Base-by-base conservation (phyloP, 1,139 yeast genomes). In the Geotrichum aggregatum region DNA sequence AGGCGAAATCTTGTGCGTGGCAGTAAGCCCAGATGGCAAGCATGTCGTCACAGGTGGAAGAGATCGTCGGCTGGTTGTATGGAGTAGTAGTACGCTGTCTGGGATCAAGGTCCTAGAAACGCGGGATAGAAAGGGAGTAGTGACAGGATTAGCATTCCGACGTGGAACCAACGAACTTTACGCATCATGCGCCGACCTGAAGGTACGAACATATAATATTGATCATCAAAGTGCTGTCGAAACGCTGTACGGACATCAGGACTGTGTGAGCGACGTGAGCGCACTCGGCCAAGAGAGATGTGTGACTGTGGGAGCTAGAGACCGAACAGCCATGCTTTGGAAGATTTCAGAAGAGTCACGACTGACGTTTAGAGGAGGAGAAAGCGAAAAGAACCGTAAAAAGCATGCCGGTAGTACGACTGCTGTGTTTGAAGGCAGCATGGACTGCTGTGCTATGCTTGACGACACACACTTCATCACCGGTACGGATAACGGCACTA, bases 321-420 rank as follows among this genome's bases (percentile, higher is more conserved):
- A 92, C 70, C 83, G 95, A 62, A 87, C 96, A 1, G 97, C 94
- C 16, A 85, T 94, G 83, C 75, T 87, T 62, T 92, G 98, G 98
- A 92, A 94, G 69, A 88, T 92, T 59, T 80, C 95, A 26, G 98
- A 94, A 63, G 98, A 92, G 71, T 82, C 95, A 1, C 79, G 98
- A 64, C 77, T 92, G 61, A 89, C 97, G 0, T 92, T 92, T 69
- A 78, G 97, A 64, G 96, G 96, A 56, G 96, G 96, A 55, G 95
- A 87, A 52, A 63, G 64, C 14, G 60, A 59, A n/a, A 58, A 52
- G 42, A 54, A 49, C 28, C 31, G 56, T 11, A 57, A 71, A 63
- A 61, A 67, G 56, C 70, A 66, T 49, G 68, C 65, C 38, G 67
- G 67, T 43, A 71, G 66, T 18, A 63, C 59, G 21, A 67, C 64